Conservation (phyloP, 2,329 filamentous ascomycete genomes). For the Talaromyces sp. region DNA sequence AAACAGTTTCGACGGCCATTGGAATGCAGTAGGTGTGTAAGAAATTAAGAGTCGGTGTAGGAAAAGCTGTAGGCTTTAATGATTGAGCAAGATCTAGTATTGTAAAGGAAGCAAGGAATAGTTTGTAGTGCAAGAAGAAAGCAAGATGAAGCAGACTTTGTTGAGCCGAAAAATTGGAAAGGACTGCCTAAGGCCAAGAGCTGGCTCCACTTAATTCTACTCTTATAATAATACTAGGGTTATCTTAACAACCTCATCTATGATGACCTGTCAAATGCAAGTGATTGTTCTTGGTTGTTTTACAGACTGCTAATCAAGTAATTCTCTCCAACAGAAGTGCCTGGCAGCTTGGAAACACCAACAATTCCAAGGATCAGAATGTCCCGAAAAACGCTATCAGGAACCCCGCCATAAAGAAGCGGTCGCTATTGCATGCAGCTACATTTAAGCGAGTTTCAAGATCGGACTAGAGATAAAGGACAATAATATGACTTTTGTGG, state of each 20-base stretch:
- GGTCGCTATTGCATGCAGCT: background rate
- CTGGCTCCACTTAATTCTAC: background rate
- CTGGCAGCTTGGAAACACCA: background rate
- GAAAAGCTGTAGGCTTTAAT: background rate
- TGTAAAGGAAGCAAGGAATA: background rate
- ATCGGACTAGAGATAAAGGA: background rate
- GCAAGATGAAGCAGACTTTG: background rate
- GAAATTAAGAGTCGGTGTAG: background rate
- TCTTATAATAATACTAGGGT: background rate
- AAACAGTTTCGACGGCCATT: background rate
- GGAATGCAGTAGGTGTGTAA: background rate
- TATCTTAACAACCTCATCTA: background rate
- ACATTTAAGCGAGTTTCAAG: background rate
- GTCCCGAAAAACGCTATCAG: background rate
- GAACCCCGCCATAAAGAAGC: background rate
- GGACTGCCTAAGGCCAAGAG: background rate
- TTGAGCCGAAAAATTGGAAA: background rate
- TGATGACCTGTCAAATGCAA: background rate
- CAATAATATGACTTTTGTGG: constrained; percentile 8
- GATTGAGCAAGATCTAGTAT: background rate
- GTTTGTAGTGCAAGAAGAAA: background rate
- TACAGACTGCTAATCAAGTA: background rate
- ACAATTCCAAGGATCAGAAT: background rate
- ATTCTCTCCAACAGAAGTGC: background rate
- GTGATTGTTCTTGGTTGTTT: background rate